phyloP scores from a whole-genome alignment of 345 rosid genomes.

The Linum lewisii region DNA sequence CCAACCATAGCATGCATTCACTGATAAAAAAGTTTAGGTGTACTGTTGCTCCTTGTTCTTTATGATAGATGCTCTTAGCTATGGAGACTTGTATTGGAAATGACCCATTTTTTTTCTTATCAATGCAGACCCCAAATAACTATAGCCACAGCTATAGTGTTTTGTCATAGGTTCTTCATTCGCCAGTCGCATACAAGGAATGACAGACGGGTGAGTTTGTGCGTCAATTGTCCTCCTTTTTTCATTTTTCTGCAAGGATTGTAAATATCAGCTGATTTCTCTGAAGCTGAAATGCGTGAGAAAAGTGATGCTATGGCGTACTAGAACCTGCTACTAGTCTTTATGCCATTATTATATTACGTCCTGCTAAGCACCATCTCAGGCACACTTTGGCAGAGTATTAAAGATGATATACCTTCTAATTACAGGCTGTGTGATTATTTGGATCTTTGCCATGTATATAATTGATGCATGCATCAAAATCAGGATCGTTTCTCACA shows the following conservation, averaged over 20 bases:
- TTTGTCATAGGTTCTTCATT: slow-evolving; percentile 92
- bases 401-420: too few relatives aligned
- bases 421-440: too few relatives aligned
- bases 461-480: background rate
- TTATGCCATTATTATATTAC: too few relatives aligned
- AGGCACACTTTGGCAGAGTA: too few relatives aligned
- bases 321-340: too few relatives aligned
- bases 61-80: background rate
- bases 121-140: slow-evolving; percentile 91
- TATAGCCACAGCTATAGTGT: slow-evolving; percentile 93
- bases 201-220: slow-evolving; percentile 71
- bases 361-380: too few relatives aligned
- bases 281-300: too few relatives aligned
- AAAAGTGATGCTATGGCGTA: too few relatives aligned
- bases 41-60: background rate
- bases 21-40: background rate
- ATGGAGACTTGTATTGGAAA: background rate
- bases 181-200: slow-evolving; percentile 88
- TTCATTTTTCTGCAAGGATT: background rate
- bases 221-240: background rate
- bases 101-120: background rate
- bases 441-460: background rate
- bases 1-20: background rate
- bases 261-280: too few relatives aligned
- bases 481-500: background rate